phyloP scores from a whole-genome alignment of 179 eudicot genomes.

The Corrigiola litoralis region DNA sequence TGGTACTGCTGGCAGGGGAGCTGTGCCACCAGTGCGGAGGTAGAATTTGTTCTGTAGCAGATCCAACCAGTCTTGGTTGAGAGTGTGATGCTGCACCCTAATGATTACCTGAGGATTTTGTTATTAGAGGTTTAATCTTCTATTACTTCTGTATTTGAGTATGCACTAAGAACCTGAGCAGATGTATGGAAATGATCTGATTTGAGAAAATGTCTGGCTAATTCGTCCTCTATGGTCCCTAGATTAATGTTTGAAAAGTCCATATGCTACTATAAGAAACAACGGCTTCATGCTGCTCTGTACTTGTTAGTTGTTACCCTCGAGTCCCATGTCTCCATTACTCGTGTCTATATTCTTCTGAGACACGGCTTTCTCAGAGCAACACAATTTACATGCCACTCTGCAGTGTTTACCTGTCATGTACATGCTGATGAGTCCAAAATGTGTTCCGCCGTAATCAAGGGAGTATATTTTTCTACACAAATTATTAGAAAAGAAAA shows the following conservation, averaged over 20 bases:
- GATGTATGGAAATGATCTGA: conserved; percentile 17
- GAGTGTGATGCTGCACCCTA: conserved; percentile 9
- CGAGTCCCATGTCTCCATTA: no score
- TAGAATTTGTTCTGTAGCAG: conserved; percentile 18
- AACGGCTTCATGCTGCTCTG: no score
- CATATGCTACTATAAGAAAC: no score
- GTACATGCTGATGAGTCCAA: no score
- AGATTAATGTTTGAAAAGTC: conserved; percentile 2
- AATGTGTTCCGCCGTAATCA: no score
- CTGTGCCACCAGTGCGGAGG: conserved; percentile 63
- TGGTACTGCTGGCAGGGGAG: conserved; percentile 69
- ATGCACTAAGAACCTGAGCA: conserved; percentile 14
- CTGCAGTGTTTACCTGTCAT: no score
- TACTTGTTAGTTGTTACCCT: no score
- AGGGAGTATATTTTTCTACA: no score
- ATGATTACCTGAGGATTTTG: conserved; percentile 5
- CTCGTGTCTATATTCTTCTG: no score
- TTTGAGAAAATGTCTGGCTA: conserved; percentile 1
- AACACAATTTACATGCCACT: no score
- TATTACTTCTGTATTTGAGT: conserved; percentile 6
- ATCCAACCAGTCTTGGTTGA: background rate
- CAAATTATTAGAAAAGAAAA: no score
- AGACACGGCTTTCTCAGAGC: no score
- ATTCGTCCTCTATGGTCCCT: conserved; percentile 2
- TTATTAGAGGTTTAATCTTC: background rate